phyloP scores from a whole-genome alignment of 148 eudicot species.

The Amaranthus hypochondriacus region DNA sequence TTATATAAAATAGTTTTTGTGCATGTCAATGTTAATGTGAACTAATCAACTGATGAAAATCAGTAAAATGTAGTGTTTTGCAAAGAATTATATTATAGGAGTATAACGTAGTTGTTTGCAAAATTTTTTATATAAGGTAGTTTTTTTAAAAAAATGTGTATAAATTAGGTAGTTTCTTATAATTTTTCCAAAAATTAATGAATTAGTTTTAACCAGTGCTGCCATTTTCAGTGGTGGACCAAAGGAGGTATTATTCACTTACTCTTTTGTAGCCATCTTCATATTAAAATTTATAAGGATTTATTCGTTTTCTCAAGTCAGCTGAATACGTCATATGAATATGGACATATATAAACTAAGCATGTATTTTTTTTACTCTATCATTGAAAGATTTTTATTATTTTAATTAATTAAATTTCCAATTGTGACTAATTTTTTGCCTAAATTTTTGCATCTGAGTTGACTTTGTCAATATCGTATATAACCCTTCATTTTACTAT shows the following conservation, averaged over 20 bases:
- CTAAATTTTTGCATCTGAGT: not conserved
- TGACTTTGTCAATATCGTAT: not conserved
- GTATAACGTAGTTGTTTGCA: no score
- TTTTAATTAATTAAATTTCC: not conserved
- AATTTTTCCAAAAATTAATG: not conserved
- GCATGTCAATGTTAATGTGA: no score
- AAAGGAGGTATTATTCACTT: slow-evolving; percentile 16
- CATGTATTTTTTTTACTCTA: slow-evolving; percentile 1
- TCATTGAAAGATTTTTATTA: not conserved
- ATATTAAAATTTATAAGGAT: slow-evolving; percentile 19
- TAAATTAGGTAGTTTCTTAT: not conserved
- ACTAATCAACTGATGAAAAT: no score
- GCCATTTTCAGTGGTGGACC: slow-evolving; percentile 30
- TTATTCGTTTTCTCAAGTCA: slow-evolving; percentile 13
- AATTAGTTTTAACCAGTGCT: slow-evolving; percentile 17
- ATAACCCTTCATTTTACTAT: no score
- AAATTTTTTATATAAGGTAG: no score
- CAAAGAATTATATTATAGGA: no score
- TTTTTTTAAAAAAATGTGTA: no score
- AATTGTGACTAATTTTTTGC: not conserved
- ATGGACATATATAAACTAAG: not conserved
- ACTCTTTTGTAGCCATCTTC: slow-evolving; percentile 17
- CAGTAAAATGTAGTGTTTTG: no score
- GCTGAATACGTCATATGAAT: slow-evolving; percentile 12
- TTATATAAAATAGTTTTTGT: no score